A percentile compares a stretch with the other conserved stretches of the same genome.
Conservation (phyloP, 1,139 yeast genomes). For the Lizanozyma gosingica region DNA sequence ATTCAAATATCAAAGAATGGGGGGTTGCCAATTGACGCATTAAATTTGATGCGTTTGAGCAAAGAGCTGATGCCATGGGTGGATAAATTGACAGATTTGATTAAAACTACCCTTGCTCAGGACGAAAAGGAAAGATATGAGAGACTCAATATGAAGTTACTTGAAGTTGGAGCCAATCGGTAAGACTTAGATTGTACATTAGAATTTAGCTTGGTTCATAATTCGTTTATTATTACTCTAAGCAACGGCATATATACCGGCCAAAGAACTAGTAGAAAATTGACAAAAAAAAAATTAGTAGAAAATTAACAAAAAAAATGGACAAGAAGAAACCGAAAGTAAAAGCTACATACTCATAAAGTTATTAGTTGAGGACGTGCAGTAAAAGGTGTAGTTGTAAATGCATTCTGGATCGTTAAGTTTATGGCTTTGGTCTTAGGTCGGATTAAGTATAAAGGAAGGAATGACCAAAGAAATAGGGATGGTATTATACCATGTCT, state of each 20-base stretch:
- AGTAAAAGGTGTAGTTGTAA: background rate
- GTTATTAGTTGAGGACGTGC: background rate
- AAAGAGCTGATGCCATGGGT: slow-evolving; percentile 59
- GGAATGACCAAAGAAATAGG: background rate
- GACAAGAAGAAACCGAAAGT: background rate
- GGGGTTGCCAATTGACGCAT: slow-evolving; percentile 77
- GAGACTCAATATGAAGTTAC: slow-evolving; percentile 20
- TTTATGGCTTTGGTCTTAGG: too few relatives aligned
- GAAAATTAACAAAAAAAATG: background rate
- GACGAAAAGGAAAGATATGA: slow-evolving; percentile 39
- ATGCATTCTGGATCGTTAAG: too few relatives aligned
- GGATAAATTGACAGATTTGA: slow-evolving; percentile 53
- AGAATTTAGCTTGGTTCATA: background rate
- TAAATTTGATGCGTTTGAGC: slow-evolving; percentile 59
- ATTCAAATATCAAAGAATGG: slow-evolving; percentile 90
- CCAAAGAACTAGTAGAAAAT: too few relatives aligned
- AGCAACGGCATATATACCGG: background rate
- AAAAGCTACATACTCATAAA: background rate
- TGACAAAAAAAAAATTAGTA: background rate
- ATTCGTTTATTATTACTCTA: background rate
- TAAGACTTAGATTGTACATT: slow-evolving; percentile 5
- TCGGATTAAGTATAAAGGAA: background rate
- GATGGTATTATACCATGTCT: background rate
- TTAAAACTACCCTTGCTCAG: slow-evolving; percentile 45
- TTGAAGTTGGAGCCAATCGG: slow-evolving; percentile 32